A percentile compares a stretch with the other conserved stretches of the same genome.
Conservation (phyloP, 1,284 basidiomycete genomes). For the Hemileia vastatrix region DNA sequence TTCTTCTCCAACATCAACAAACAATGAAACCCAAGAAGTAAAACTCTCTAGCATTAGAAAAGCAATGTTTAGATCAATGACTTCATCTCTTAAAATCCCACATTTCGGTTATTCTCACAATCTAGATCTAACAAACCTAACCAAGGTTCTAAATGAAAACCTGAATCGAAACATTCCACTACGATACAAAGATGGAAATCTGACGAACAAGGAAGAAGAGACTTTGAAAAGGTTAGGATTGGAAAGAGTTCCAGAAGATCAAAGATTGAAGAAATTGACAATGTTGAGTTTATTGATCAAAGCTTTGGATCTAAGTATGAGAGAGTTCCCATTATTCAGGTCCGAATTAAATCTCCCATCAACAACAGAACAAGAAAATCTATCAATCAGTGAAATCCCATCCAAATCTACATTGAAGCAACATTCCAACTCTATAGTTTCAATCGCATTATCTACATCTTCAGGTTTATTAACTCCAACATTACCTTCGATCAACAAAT, state of each 20-base stretch:
- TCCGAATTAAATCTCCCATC: conserved; percentile 28
- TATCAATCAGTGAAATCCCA: too few relatives aligned
- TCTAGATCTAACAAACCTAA: conserved; percentile 68
- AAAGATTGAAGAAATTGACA: too few relatives aligned
- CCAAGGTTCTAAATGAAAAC: conserved; percentile 59
- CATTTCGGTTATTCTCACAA: conserved; percentile 73
- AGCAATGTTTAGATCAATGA: conserved; percentile 45
- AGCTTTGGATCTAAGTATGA: conserved; percentile 66
- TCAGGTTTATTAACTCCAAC: conserved; percentile 76
- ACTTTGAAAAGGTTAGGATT: too few relatives aligned
- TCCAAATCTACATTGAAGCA: conserved; percentile 28
- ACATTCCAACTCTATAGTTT: conserved; percentile 51
- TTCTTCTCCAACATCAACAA: not conserved
- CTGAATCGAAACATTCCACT: too few relatives aligned
- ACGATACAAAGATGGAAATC: too few relatives aligned
- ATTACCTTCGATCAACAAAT: conserved; percentile 55
- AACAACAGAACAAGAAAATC: too few relatives aligned
- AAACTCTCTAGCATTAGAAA: conserved; percentile 35
- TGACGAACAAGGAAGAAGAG: too few relatives aligned
- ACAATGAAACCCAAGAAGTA: conserved; percentile 6
- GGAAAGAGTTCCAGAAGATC: conserved; percentile 47
- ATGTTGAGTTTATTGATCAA: conserved; percentile 80
- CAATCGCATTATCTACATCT: conserved; percentile 66
- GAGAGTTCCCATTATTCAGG: conserved; percentile 69
- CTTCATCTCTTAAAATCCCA: conserved; percentile 50